Evolutionary conservation across 1,284 basidiomycete species (phyloP), one percentile per base, ranked within the genome.

Genomic region (Phenoliferia sp.): DNA sequence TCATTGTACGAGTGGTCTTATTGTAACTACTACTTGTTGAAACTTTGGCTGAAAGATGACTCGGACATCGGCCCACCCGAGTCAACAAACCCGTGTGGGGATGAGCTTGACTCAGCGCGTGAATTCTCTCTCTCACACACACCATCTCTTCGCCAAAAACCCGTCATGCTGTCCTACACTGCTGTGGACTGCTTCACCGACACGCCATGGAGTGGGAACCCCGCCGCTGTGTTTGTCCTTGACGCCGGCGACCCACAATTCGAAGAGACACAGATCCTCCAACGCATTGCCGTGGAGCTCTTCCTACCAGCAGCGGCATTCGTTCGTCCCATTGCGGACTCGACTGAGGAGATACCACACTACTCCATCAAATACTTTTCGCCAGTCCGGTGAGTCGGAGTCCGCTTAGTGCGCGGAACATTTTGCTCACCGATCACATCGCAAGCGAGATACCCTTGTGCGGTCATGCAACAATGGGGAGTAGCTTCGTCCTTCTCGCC

Each of bases 391-490:
- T 59, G 31, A 28, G 63, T 33, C 35, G 29, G n/a, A n/a, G n/a
- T n/a, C n/a, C n/a, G n/a, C n/a, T n/a, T n/a, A 15, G 10, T 28
- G 9, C 28, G 9, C 54, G 31, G 52, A 50, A 3, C 1, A 19
- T 39, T 17, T 22, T 2, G n/a, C n/a, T n/a, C n/a, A 17, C 26
- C 32, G 33, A 12, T 1, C 4, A 12, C 36, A 35, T 32, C 10
- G 29, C 19, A n/a, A 44, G 33, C 9, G 62, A 64, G 61, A 62
- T 68, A 0, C 61, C 61, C 19, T 64, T 68, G 2, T 68, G 85
- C 68, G 84, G 85, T 32, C 85, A 85, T 71, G 85, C 78, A 3
- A 82, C 83, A 1, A 73, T 86, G 35, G 84, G 83, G 0, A 78
- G 83, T 5, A 79, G 82, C 0, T 77, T 80, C 57, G 77, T 78